Conservation (phyloP, 2,329 filamentous ascomycete genomes). For the Stagonosporopsis vannaccii region DNA sequence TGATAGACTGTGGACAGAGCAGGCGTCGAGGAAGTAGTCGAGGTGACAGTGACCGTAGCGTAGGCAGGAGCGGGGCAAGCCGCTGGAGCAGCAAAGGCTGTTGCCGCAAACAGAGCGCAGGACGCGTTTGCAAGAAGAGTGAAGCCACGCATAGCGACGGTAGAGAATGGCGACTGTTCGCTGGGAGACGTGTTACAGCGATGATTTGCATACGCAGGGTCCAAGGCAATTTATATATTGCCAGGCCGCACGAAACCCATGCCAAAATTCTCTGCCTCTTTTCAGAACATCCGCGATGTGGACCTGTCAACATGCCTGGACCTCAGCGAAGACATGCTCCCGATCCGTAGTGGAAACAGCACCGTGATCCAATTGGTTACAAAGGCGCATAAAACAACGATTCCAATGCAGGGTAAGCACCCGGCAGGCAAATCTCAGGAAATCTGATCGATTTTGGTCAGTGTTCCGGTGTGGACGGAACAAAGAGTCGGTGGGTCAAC, state of each 20-base stretch:
- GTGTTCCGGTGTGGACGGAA: constrained; percentile 11
- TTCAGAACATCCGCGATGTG: constrained; percentile 12
- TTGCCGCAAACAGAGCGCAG: constrained; percentile 12
- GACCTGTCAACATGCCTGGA: constrained; percentile 12
- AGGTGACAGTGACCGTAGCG: neutral
- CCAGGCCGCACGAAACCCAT: constrained; percentile 1
- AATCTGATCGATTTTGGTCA: constrained; percentile 8
- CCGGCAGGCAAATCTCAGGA: constrained; percentile 9
- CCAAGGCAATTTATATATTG: constrained; percentile 6
- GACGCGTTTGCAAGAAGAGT: constrained; percentile 5
- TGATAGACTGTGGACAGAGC: constrained; percentile 13
- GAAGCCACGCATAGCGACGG: constrained; percentile 13
- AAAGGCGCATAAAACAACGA: constrained; percentile 6
- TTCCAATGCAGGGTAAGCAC: constrained; percentile 1
- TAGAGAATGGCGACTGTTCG: constrained; percentile 1
- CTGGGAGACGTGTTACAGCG: constrained; percentile 7
- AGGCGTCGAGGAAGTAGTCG: constrained; percentile 1
- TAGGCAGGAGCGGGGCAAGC: constrained; percentile 7
- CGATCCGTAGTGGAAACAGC: constrained; percentile 6
- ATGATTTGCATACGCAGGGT: constrained; percentile 9
- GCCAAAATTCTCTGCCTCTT: constrained; percentile 17
- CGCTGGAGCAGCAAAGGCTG: constrained; percentile 7
- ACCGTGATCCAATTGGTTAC: constrained; percentile 7
- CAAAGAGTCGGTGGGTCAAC: constrained; percentile 17
- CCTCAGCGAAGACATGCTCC: constrained; percentile 3